These are phyloP conservation scores for Garcia nutans DNA, from an alignment of 345 rosid genomes.

Conservation along the genomic window DNA sequence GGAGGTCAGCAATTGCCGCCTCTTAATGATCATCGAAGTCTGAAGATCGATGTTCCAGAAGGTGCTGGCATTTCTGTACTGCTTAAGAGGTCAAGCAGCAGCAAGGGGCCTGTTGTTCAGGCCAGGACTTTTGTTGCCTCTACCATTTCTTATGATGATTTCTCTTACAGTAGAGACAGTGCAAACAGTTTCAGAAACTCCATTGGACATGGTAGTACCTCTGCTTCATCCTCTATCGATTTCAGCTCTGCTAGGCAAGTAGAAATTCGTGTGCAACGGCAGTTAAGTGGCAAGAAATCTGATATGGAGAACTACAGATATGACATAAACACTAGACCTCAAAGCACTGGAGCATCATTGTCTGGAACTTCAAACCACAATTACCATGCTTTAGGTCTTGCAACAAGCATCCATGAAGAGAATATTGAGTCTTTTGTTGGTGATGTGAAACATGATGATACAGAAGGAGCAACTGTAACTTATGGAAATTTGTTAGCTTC, in stretches of 20 bases:
- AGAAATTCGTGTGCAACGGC: constrained; percentile 62
- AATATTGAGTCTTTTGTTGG: constrained; percentile 37
- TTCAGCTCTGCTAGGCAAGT: constrained; percentile 59
- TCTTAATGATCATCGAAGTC: constrained; percentile 29
- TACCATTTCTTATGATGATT: constrained; percentile 61
- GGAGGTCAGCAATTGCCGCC: constrained; percentile 36
- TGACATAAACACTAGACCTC: constrained; percentile 55
- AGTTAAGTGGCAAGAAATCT: constrained; percentile 63
- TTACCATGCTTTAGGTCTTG: constrained; percentile 53
- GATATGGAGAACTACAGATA: constrained; percentile 65
- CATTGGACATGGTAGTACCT: constrained; percentile 62
- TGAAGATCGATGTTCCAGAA: constrained; percentile 43
- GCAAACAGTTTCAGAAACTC: constrained; percentile 81
- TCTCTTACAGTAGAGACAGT: constrained; percentile 63
- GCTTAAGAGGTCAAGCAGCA: constrained; percentile 77
- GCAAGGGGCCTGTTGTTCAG: constrained; percentile 63
- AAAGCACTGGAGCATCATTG: constrained; percentile 50
- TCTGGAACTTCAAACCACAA: constrained; percentile 54
- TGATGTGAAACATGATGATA: constrained; percentile 34
- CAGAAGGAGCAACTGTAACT: constrained; percentile 38
- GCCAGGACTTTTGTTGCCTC: constrained; percentile 64
- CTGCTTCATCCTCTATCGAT: constrained; percentile 86
- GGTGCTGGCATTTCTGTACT: constrained; percentile 64
- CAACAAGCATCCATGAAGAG: constrained; percentile 39
- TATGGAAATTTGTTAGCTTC: constrained; percentile 31